Conservation (phyloP, 306 rosid species). For the Vicia faba region DNA sequence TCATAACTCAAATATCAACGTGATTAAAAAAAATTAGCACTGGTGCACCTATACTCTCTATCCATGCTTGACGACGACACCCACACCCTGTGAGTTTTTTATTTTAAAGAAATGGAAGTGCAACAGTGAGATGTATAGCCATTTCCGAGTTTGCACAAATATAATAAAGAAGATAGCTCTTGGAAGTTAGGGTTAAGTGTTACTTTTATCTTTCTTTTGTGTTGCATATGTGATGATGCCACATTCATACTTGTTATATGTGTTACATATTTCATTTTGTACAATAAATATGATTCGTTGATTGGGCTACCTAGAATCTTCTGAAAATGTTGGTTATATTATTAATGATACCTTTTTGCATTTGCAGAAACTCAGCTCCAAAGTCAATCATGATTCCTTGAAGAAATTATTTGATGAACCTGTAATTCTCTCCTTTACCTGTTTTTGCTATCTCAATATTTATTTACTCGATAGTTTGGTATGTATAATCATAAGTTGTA, state of each 20-base stretch:
- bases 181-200: neutral
- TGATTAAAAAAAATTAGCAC: neutral
- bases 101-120: neutral
- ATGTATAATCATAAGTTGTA: neutral
- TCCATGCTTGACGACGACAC: neutral
- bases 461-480: slow-evolving; percentile 8
- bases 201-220: neutral
- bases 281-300: slow-evolving; percentile 14
- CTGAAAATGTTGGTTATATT: slow-evolving; percentile 2
- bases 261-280: slow-evolving; percentile 1
- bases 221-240: neutral
- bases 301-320: slow-evolving; percentile 9
- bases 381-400: slow-evolving; percentile 64
- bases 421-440: slow-evolving; percentile 43
- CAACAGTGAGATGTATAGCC: neutral
- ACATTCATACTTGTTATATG: neutral
- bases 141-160: neutral
- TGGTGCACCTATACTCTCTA: neutral
- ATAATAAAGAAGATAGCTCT: neutral
- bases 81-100: neutral
- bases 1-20: neutral
- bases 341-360: slow-evolving; percentile 19
- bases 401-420: slow-evolving; percentile 50
- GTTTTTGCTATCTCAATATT: slow-evolving; percentile 4
- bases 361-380: slow-evolving; percentile 70